Percentiles rank a stretch among this genome's conserved stretches.
These are phyloP conservation scores for Athelia psychrophila DNA, from an alignment of 1,284 basidiomycete genomes.

Conservation along the genomic window DNA sequence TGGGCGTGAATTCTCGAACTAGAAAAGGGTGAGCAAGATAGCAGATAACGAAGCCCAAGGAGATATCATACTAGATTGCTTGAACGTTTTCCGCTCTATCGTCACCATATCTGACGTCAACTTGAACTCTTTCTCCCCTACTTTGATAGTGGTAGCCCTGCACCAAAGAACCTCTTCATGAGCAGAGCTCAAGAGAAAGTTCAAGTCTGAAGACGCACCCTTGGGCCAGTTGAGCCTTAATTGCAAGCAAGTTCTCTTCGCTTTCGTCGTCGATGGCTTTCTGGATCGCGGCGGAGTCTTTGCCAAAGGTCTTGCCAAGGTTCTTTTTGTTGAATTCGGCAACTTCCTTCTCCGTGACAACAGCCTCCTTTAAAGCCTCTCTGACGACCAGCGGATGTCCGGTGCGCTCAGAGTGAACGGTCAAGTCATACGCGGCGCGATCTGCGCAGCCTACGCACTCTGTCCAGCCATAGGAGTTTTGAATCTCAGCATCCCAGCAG, in stretches of 20 bases:
- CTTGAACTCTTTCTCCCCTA: slow-evolving; percentile 69
- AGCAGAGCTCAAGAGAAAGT: slow-evolving; percentile 11
- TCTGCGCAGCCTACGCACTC: slow-evolving; percentile 99
- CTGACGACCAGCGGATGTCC: slow-evolving; percentile 67
- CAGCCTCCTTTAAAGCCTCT: slow-evolving; percentile 67
- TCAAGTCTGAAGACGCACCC: slow-evolving; percentile 49
- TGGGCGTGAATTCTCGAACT: slow-evolving; percentile 95
- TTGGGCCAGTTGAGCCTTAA: slow-evolving; percentile 75
- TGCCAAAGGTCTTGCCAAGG: slow-evolving; percentile 89
- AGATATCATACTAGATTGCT: slow-evolving; percentile 82
- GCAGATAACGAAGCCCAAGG: slow-evolving; percentile 1
- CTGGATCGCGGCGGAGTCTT: slow-evolving; percentile 76
- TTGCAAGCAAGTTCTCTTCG: slow-evolving; percentile 64
- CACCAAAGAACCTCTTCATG: slow-evolving; percentile 9
- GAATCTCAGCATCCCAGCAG: slow-evolving; percentile 99
- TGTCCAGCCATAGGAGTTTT: slow-evolving; percentile 95
- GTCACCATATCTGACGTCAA: slow-evolving; percentile 77
- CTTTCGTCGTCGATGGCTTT: slow-evolving; percentile 68
- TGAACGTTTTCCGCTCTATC: slow-evolving; percentile 85
- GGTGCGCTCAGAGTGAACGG: slow-evolving; percentile 50
- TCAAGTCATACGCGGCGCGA: slow-evolving; percentile 91
- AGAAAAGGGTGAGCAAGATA: slow-evolving; percentile 11
- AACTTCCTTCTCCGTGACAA: slow-evolving; percentile 70
- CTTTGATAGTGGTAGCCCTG: slow-evolving; percentile 47
- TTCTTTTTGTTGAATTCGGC: slow-evolving; percentile 86